Evolutionary conservation across 345 rosid genomes (phyloP).

Genomic region (Arabidopsis suecica): DNA sequence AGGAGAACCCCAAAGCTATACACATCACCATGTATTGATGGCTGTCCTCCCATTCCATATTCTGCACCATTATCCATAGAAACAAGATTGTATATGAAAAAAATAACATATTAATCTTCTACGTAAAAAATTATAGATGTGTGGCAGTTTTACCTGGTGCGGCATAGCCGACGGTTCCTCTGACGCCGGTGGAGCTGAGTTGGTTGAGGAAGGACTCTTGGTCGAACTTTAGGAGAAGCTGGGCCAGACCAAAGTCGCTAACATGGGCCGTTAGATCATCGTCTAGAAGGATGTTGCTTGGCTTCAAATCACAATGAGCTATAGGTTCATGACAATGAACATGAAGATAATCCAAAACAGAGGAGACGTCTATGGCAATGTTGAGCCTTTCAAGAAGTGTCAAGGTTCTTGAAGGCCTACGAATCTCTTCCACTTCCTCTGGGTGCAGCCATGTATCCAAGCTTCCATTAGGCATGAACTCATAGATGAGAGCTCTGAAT

Average conservation of each 20-base stretch:
- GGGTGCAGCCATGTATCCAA: constrained; percentile 54
- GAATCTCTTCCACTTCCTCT: constrained; percentile 22
- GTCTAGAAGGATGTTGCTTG: constrained; percentile 39
- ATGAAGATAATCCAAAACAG: constrained; percentile 38
- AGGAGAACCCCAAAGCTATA: too few relatives aligned
- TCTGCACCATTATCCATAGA: constrained; percentile 23
- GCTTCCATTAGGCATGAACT: constrained; percentile 58
- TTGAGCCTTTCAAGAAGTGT: constrained; percentile 42
- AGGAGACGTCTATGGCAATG: constrained; percentile 9
- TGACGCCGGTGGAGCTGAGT: constrained; percentile 3
- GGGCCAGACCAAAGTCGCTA: constrained; percentile 45
- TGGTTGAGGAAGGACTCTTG: constrained; percentile 12
- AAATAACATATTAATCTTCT: neutral
- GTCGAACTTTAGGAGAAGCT: constrained; percentile 28
- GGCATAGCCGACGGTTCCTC: constrained; percentile 36
- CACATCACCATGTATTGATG: constrained; percentile 2
- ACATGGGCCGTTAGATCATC: constrained; percentile 33
- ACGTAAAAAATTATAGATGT: neutral
- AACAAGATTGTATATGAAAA: neutral
- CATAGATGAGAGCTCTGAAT: constrained; percentile 58
- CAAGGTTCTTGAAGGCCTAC: constrained; percentile 26
- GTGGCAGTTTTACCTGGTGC: constrained; percentile 33
- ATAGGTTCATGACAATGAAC: constrained; percentile 25
- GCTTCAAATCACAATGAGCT: constrained; percentile 43
- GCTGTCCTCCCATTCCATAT: constrained; percentile 45